phyloP scores from a whole-genome alignment of 169 alveolate genomes.

The Cryptosporidium ryanae region DNA sequence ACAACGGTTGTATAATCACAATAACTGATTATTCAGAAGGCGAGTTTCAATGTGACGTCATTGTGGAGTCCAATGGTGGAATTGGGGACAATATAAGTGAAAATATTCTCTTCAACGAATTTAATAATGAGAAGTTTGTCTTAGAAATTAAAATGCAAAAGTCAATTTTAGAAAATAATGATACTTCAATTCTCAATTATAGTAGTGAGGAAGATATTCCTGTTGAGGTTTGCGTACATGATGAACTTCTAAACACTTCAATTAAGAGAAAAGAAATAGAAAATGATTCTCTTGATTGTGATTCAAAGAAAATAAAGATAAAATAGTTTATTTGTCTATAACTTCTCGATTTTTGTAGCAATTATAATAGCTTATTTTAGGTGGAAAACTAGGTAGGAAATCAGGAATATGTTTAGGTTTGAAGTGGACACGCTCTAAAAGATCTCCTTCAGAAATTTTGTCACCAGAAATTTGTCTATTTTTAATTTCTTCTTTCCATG shows the following conservation, averaged over 20 bases:
- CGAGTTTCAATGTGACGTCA: conserved; percentile 62
- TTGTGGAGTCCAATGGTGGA: not conserved
- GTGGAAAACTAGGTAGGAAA: conserved; percentile 69
- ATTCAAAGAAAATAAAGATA: conserved; percentile 9
- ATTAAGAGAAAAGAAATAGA: not conserved
- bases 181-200: not conserved
- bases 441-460: conserved; percentile 24
- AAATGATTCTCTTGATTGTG: not conserved
- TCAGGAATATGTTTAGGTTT: conserved; percentile 67
- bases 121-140: conserved; percentile 2
- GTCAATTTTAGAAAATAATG: not conserved
- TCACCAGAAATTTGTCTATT: not conserved
- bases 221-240: not conserved
- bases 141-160: conserved; percentile 7
- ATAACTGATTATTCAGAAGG: conserved; percentile 51
- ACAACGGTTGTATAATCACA: conserved; percentile 25
- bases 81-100: not conserved
- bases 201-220: not conserved
- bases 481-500: conserved; percentile 28
- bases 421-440: conserved; percentile 29
- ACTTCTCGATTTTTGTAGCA: not conserved
- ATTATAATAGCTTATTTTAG: conserved; percentile 21
- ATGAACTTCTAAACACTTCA: not conserved
- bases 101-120: conserved; percentile 1
- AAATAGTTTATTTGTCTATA: conserved; percentile 3